These are phyloP conservation scores for Colletotrichum neosansevieriae DNA, from an alignment of 2,329 filamentous ascomycete species.

Conservation along the genomic window DNA sequence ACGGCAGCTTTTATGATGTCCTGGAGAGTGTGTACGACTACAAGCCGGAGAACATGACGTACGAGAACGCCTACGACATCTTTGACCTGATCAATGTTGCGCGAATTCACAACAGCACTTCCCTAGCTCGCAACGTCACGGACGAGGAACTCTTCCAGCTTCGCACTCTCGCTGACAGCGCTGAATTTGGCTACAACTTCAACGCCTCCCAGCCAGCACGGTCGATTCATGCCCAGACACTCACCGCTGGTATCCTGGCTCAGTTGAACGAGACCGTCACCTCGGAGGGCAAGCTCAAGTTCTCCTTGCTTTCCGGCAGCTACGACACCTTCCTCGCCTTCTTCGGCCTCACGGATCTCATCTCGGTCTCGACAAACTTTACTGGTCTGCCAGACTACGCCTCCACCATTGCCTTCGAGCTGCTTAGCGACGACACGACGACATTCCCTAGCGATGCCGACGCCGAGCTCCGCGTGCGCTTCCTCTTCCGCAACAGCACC, in stretches of 20 bases:
- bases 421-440: slow-evolving; percentile 45
- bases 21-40: slow-evolving; percentile 49
- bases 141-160: slow-evolving; percentile 50
- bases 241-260: slow-evolving; percentile 47
- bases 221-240: slow-evolving; percentile 48
- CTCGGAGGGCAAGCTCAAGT: slow-evolving; percentile 48
- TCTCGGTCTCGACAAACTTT: slow-evolving; percentile 46
- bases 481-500: slow-evolving; percentile 52
- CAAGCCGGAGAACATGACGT: slow-evolving; percentile 48
- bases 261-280: slow-evolving; percentile 49
- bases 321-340: slow-evolving; percentile 54
- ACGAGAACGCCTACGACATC: slow-evolving; percentile 51
- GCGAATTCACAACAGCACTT: slow-evolving; percentile 48
- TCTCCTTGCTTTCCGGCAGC: slow-evolving; percentile 50
- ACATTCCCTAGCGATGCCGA: slow-evolving; percentile 45
- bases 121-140: slow-evolving; percentile 47
- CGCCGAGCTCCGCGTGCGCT: slow-evolving; percentile 48
- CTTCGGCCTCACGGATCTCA: slow-evolving; percentile 48
- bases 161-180: slow-evolving; percentile 49
- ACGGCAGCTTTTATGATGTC: slow-evolving; percentile 46
- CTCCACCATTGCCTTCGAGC: slow-evolving; percentile 52
- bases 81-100: slow-evolving; percentile 53
- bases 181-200: slow-evolving; percentile 49
- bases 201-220: slow-evolving; percentile 47
- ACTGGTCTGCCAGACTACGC: slow-evolving; percentile 51